Conservation (phyloP, 139 green algal genomes). For the Nannochloris sp. region DNA sequence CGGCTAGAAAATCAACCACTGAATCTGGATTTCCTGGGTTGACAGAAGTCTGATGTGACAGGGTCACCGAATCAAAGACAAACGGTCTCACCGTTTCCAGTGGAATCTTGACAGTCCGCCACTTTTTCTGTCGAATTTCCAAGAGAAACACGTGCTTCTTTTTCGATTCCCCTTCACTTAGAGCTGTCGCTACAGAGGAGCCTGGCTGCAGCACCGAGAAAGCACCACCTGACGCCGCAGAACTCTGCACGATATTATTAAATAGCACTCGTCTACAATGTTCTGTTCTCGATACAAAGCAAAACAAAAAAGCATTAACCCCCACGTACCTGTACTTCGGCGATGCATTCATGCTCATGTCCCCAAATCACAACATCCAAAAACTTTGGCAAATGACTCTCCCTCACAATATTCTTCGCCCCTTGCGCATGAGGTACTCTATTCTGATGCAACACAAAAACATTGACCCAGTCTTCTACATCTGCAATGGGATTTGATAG, state of each 20-base stretch:
- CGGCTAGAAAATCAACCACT: slow-evolving; percentile 55
- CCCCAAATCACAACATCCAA: slow-evolving; percentile 96
- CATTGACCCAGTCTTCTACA: slow-evolving; percentile 76
- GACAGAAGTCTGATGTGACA: slow-evolving; percentile 44
- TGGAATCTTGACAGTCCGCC: slow-evolving; percentile 51
- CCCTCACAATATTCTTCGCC: slow-evolving; percentile 76
- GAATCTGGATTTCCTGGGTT: slow-evolving; percentile 38
- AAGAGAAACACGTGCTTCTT: slow-evolving; percentile 87
- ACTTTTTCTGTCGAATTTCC: slow-evolving; percentile 55
- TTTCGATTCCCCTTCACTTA: slow-evolving; percentile 67
- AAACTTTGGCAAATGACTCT: slow-evolving; percentile 71
- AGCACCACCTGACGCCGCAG: not conserved
- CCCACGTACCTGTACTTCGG: slow-evolving; percentile 45
- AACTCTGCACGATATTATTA: slow-evolving; percentile 4
- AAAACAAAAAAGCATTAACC: not conserved
- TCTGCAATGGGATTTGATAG: slow-evolving; percentile 7
- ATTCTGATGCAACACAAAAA: slow-evolving; percentile 97
- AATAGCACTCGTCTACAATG: not conserved
- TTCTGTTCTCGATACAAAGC: not conserved
- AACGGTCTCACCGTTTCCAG: slow-evolving; percentile 76
- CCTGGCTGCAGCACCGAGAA: slow-evolving; percentile 78
- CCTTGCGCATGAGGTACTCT: slow-evolving; percentile 47
- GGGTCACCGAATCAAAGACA: slow-evolving; percentile 50
- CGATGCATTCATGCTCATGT: slow-evolving; percentile 94
- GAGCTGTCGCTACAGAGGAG: slow-evolving; percentile 63